Evolutionary conservation across 176 grass and related monocot genomes (phyloP), one percentile per base, ranked within the genome.

Genomic region (Pharus latifolius): DNA sequence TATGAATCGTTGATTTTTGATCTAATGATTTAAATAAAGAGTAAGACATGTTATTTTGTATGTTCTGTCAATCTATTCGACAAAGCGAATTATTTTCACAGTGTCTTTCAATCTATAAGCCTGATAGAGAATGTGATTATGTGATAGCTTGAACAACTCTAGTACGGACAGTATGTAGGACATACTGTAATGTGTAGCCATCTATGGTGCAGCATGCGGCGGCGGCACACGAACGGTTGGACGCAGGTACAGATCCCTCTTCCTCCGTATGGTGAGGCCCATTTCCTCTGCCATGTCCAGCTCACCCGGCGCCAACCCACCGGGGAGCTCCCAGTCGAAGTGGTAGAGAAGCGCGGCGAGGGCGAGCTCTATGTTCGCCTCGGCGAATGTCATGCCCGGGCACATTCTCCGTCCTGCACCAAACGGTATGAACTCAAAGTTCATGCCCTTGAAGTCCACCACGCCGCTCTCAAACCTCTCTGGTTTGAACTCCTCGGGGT

Each of bases 371-470:
- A 73, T 55, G 41, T 0, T 66, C 0, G 57, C 67, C 9, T 56
- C 25, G 0, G 59, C 78, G 4, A 66, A 73, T 0, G 20, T 4
- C 1, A 73, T 23, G 20, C 78, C 69, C 0, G 68, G 60, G 50
- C 78, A 81, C 4, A 81, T 57, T 28, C 78, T 66, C 6, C 78
- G 27, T 0, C 78, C 78, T 0, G 59, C n/a, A 0, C 78, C 69
- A 0, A 81, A 81, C 2, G 78, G 69, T 1, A 63, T 20, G 19
- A 16, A 81, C 1, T 81, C 35, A 7, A 81, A 73, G 38, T 81
- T 15, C 0, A 20, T 58, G 2, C 78, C 78, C 11, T 73, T 81
- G 6, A 27, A 81, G 6, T 81, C 69, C 0, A 73, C 1, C 0
- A 0, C 1, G 3, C 2, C 3, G 0, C 7, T 6, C 1, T 73